Percentiles rank a stretch among this genome's conserved stretches.
These are phyloP conservation scores for Miamiensis avidus DNA, from an alignment of 169 alveolate species.

Conservation along the genomic window DNA sequence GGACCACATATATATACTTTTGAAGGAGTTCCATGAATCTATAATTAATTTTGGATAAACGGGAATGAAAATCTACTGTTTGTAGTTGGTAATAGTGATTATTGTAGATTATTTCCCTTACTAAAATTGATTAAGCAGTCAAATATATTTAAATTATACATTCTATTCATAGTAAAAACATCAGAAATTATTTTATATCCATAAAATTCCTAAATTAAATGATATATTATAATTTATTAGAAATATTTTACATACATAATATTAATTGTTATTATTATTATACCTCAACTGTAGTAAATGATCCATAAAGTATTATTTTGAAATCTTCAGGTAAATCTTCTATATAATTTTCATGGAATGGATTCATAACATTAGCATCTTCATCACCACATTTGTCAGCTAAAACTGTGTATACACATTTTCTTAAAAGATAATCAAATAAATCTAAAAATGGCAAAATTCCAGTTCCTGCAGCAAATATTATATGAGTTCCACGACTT, in stretches of 20 bases:
- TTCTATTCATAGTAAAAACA: not conserved
- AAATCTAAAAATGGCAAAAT: conserved; percentile 43
- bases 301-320: conserved; percentile 14
- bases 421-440: conserved; percentile 36
- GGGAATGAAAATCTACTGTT: not conserved
- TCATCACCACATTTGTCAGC: not conserved
- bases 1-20: conserved; percentile 22
- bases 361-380: conserved; percentile 17
- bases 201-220: not conserved
- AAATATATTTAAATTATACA: not conserved
- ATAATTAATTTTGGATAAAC: too few species aligned
- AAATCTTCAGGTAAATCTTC: not conserved
- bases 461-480: conserved; percentile 45
- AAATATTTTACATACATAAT: too few species aligned
- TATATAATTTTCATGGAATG: conserved; percentile 9
- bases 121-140: conserved; percentile 1
- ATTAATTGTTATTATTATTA: too few species aligned
- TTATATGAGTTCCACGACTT: conserved; percentile 35
- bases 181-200: conserved; percentile 17
- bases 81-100: not conserved
- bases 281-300: not conserved
- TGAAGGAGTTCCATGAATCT: not conserved
- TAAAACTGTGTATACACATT: conserved; percentile 13
- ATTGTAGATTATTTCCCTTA: not conserved
- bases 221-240: too few species aligned